These are phyloP conservation scores for Hydnum rufescens DNA, from an alignment of 768 basidiomycete species.

Conservation along the genomic window DNA sequence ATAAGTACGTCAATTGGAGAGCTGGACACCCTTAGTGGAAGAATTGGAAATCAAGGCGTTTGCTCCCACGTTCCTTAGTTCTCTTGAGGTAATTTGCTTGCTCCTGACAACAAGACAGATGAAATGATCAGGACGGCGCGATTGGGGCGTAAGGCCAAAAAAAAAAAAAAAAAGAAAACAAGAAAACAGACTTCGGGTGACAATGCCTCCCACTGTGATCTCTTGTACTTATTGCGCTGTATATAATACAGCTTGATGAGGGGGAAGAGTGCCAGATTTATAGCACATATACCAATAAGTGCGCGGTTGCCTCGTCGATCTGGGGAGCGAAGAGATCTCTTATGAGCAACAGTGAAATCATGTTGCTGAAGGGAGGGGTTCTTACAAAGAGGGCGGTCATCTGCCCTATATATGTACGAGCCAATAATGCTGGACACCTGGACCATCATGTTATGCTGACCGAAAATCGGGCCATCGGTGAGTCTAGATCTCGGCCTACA, in stretches of 20 bases:
- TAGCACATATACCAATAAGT: conserved; percentile 32
- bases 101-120: conserved; percentile 18
- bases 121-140: neutral
- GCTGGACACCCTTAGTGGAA: too few species aligned
- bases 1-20: neutral
- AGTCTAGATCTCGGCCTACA: too few species aligned
- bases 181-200: conserved; percentile 16
- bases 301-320: conserved; percentile 40
- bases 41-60: conserved; percentile 42
- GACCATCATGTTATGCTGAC: neutral
- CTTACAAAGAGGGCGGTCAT: conserved; percentile 27
- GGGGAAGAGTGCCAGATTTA: conserved; percentile 35
- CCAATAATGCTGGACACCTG: conserved; percentile 21
- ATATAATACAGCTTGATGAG: conserved; percentile 36
- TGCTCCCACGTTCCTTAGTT: conserved; percentile 42
- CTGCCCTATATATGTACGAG: conserved; percentile 35
- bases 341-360: too few species aligned
- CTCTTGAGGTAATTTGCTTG: conserved; percentile 36
- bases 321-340: too few species aligned
- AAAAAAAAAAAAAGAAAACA: too few species aligned
- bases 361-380: too few species aligned
- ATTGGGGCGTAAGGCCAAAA: too few species aligned
- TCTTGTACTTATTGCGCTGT: conserved; percentile 26
- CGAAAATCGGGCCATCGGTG: too few species aligned
- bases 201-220: conserved; percentile 32